Base-by-base conservation (phyloP, 768 basidiomycete genomes). In the Naganishia onofrii region DNA sequence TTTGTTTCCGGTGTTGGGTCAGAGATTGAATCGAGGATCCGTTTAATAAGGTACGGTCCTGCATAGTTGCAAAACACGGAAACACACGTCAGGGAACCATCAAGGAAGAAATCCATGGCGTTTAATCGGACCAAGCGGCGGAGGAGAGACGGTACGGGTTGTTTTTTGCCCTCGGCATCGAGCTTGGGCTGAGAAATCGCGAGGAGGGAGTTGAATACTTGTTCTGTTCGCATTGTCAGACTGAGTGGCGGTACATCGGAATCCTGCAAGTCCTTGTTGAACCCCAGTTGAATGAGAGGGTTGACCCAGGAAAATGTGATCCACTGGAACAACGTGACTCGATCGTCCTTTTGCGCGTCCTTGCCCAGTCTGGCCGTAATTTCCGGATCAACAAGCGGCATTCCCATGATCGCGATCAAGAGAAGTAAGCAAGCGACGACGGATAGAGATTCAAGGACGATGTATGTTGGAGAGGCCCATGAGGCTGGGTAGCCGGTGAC, bases 31-130 rank as follows among this genome's bases (percentile, higher is more conserved):
- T 73, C 72, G 72, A 80, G 57, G 68, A 81, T 79, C 56, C 71
- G 87, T 86, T 90, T 92, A 53, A 96, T 84, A 83, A 94, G 93
- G 82, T 88, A 93, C 8, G 93, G 93, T 0, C 86, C 86, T 0
- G 87, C 84, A 80, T 93, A 95, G 74, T 89, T 89, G 81, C 92
- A 89, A 0, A 85, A 34, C 34, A 93, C 88, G 73, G 88, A 88
- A 68, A 88, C 76, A 70, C 88, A 81, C 0, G 92, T 91, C 51
- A 93, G 81, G 1, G 74, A 17, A 71, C 88, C 87, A 76, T 93
- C 92, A 53, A 91, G 71, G 32, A 86, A 87, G 52, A 63, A 66
- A 54, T 80, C 79, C 31, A 76, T 46, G 53, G 67, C 64, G 66
- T 79, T 77, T 5, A 75, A 76, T 28, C 66, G 34, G 17, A 78